These are phyloP conservation scores for Myxozyma geophila DNA, from an alignment of 805 yeast genomes.

Conservation along the genomic window DNA sequence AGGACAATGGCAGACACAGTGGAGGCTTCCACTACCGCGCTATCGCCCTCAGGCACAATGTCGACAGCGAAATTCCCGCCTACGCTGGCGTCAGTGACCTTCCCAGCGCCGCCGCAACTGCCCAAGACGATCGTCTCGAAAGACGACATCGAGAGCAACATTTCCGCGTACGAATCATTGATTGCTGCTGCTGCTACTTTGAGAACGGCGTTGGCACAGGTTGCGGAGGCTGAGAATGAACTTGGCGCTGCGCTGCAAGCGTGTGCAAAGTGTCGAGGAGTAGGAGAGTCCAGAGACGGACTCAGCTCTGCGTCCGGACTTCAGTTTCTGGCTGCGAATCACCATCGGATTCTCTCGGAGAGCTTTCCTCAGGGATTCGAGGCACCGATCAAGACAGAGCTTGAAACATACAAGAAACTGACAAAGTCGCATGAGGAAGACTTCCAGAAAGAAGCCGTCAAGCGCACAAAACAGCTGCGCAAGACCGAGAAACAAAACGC, in stretches of 20 bases:
- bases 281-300: conserved; percentile 64
- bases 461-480: conserved; percentile 58
- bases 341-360: conserved; percentile 69
- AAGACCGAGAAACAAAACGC: conserved; percentile 65
- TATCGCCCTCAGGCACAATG: conserved; percentile 32
- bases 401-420: conserved; percentile 52
- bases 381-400: conserved; percentile 55
- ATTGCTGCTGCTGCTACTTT: conserved; percentile 54
- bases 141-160: conserved; percentile 58
- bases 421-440: conserved; percentile 54
- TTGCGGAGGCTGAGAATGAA: conserved; percentile 66
- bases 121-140: conserved; percentile 44
- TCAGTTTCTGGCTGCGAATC: conserved; percentile 75
- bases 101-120: conserved; percentile 56
- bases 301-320: conserved; percentile 74
- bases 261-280: conserved; percentile 65
- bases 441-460: conserved; percentile 60
- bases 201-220: conserved; percentile 52
- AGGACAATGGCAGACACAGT: conserved; percentile 4
- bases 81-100: conserved; percentile 38
- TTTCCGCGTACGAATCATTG: conserved; percentile 55
- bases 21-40: conserved; percentile 9
- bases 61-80: conserved; percentile 33
- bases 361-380: conserved; percentile 60
- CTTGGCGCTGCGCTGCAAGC: conserved; percentile 73